These are phyloP conservation scores for Yamadazyma akitaensis DNA, from an alignment of 805 yeast species.

Conservation along the genomic window DNA sequence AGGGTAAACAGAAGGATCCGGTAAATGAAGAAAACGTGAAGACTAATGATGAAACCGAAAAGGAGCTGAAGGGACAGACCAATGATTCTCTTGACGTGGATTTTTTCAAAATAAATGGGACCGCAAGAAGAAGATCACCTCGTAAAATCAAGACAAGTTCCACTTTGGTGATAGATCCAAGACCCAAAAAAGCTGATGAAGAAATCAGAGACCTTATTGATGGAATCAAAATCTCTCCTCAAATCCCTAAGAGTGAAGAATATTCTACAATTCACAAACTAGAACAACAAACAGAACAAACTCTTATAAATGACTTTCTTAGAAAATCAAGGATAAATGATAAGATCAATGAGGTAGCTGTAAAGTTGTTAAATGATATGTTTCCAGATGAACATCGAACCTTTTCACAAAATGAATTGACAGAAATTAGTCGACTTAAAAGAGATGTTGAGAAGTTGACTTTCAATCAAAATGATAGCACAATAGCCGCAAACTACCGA, in stretches of 20 bases:
- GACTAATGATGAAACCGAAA: too few species aligned
- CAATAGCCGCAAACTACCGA: not conserved
- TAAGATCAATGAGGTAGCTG: not conserved
- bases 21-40: too few species aligned
- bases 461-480: not conserved
- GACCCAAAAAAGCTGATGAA: not conserved
- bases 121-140: not conserved
- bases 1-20: not conserved
- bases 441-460: constrained; percentile 2
- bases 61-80: too few species aligned
- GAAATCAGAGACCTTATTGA: not conserved
- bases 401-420: constrained; percentile 2
- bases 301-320: not conserved
- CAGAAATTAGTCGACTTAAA: constrained; percentile 2
- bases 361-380: not conserved
- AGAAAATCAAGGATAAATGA: not conserved
- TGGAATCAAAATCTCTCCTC: not conserved
- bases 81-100: not conserved
- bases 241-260: not conserved
- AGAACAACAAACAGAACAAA: not conserved
- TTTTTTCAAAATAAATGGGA: not conserved
- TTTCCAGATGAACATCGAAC: not conserved
- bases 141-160: not conserved
- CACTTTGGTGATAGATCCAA: not conserved
- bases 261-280: not conserved